A percentile compares a stretch with the other conserved stretches of the same genome.
These are phyloP conservation scores for Babesia ovis DNA, from an alignment of 169 alveolate species.

Conservation along the genomic window DNA sequence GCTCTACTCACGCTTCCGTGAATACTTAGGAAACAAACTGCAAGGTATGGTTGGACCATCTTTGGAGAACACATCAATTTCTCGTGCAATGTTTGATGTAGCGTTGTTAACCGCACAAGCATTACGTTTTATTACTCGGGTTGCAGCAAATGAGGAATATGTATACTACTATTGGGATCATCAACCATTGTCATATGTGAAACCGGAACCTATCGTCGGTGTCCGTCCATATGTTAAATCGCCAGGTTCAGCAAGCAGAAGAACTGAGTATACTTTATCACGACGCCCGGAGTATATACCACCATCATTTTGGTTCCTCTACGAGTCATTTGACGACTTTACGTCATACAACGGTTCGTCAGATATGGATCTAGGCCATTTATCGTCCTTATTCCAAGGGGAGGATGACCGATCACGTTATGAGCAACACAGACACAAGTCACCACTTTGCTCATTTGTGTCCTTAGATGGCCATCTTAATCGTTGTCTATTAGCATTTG, in stretches of 20 bases:
- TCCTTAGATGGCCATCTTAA: slow-evolving; percentile 47
- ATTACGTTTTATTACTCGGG: slow-evolving; percentile 26
- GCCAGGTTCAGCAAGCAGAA: not conserved
- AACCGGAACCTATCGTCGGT: slow-evolving; percentile 8
- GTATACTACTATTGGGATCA: slow-evolving; percentile 53
- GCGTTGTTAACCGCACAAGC: slow-evolving; percentile 15
- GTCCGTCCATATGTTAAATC: not conserved
- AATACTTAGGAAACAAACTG: too few relatives aligned
- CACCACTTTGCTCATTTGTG: slow-evolving; percentile 24
- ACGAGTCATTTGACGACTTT: slow-evolving; percentile 1
- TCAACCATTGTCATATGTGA: not conserved
- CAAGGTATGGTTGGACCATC: not conserved
- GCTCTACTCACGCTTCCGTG: not conserved
- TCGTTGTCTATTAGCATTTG: slow-evolving; percentile 38
- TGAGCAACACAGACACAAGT: slow-evolving; percentile 1
- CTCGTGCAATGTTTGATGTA: slow-evolving; percentile 6
- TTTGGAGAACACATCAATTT: not conserved
- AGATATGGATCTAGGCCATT: not conserved
- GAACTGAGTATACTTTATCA: not conserved
- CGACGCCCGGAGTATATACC: slow-evolving; percentile 44
- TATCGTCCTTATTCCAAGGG: not conserved
- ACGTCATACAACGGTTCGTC: not conserved
- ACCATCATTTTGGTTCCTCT: slow-evolving; percentile 38
- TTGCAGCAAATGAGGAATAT: slow-evolving; percentile 33
- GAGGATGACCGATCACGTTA: not conserved